phyloP scores from a whole-genome alignment of 768 basidiomycete species.

The Nevesoporus exiguus region DNA sequence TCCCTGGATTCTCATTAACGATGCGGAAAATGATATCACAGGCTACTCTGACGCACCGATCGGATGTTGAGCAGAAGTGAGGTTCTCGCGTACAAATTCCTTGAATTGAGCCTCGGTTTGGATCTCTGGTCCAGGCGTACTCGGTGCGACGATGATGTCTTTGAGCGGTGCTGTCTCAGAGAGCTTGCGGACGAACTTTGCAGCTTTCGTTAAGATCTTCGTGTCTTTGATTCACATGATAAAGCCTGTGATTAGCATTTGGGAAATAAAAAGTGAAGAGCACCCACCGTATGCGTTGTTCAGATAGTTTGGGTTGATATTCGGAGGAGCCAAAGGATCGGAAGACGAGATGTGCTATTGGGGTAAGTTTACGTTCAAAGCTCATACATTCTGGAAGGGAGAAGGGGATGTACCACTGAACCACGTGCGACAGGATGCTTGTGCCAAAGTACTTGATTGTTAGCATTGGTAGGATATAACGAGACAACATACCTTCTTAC shows the following conservation, averaged over 20 bases:
- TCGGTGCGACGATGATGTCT: slow-evolving; percentile 15
- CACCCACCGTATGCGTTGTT: slow-evolving; percentile 13
- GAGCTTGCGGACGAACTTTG: slow-evolving; percentile 11
- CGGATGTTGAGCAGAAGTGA: slow-evolving; percentile 6
- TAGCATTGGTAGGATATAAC: not conserved
- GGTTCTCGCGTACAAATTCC: not conserved
- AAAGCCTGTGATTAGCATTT: not conserved
- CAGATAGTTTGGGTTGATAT: slow-evolving; percentile 13
- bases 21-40: not conserved
- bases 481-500: slow-evolving; percentile 1
- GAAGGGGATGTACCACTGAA: slow-evolving; percentile 8
- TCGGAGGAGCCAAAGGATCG: slow-evolving; percentile 10
- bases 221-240: slow-evolving; percentile 2
- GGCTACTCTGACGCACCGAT: slow-evolving; percentile 4
- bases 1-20: slow-evolving; percentile 11
- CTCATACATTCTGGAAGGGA: too few species aligned
- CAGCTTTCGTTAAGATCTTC: slow-evolving; percentile 17
- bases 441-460: not conserved
- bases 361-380: not conserved
- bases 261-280: not conserved
- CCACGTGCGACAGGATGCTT: slow-evolving; percentile 20
- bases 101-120: slow-evolving; percentile 17
- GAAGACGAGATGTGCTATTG: slow-evolving; percentile 16
- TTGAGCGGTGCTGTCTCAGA: slow-evolving; percentile 17
- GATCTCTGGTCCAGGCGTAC: slow-evolving; percentile 20